Conservation (phyloP, 768 basidiomycete species). For the Termitomyces sp. region DNA sequence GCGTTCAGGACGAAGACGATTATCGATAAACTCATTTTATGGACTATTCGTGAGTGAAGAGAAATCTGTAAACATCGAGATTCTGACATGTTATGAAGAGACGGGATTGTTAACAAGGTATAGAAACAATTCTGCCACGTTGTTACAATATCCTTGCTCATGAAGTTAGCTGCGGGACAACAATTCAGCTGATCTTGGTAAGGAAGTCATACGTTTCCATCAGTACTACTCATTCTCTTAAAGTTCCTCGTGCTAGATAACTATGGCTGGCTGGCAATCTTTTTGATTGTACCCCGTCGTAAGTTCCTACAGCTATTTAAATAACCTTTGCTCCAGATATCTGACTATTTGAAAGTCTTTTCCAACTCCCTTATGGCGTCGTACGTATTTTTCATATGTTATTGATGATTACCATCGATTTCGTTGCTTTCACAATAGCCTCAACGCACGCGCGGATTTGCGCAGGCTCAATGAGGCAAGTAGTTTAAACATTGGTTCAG, state of each 20-base stretch:
- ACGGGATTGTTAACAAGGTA: not conserved
- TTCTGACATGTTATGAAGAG: not conserved
- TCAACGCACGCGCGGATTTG: not conserved
- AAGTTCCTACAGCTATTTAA: too few relatives aligned
- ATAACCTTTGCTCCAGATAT: not conserved
- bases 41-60: not conserved
- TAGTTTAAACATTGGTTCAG: not conserved
- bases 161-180: not conserved
- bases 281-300: not conserved
- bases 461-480: not conserved
- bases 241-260: not conserved
- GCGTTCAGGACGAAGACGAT: not conserved
- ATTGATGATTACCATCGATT: not conserved
- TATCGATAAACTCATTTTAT: not conserved
- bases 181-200: not conserved
- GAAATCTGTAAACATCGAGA: not conserved
- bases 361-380: not conserved
- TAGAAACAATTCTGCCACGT: not conserved
- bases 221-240: not conserved
- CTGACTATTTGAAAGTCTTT: not conserved
- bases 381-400: not conserved
- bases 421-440: not conserved
- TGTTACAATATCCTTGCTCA: not conserved
- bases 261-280: not conserved
- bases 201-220: too few relatives aligned